phyloP scores from a whole-genome alignment of 805 yeast species.

The Kluyveromyces siamensis region DNA sequence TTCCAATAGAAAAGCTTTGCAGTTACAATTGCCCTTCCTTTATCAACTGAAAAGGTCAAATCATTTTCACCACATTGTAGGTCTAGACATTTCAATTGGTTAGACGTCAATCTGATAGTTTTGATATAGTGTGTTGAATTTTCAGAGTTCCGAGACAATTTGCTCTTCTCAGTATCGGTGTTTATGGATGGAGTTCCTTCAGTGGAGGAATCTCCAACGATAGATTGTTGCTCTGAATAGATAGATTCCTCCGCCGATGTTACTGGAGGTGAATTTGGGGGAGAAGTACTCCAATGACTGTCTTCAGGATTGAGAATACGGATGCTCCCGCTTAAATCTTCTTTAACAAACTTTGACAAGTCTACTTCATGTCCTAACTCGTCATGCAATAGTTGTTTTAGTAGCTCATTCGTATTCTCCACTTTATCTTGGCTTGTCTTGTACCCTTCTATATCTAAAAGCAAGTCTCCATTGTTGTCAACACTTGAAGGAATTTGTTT shows the following conservation, averaged over 20 bases:
- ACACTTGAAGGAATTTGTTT: conserved; percentile 81
- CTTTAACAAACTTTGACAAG: conserved; percentile 37
- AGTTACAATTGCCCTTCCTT: conserved; percentile 67
- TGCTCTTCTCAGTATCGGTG: conserved; percentile 3
- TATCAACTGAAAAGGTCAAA: conserved; percentile 67
- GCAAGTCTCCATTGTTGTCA: conserved; percentile 81
- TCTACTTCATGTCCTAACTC: conserved; percentile 56
- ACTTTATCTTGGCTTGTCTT: conserved; percentile 76
- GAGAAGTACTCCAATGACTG: conserved; percentile 8
- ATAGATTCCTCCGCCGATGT: conserved; percentile 6
- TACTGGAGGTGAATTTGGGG: conserved; percentile 18
- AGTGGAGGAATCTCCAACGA: conserved; percentile 7
- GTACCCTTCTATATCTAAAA: conserved; percentile 92
- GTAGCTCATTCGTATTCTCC: conserved; percentile 64
- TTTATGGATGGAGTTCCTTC: conserved; percentile 3
- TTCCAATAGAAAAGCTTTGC: conserved; percentile 81
- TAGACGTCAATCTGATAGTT: conserved; percentile 84
- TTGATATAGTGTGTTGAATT: conserved; percentile 48
- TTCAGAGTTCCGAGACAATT: background rate
- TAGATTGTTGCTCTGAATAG: conserved; percentile 1
- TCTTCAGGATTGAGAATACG: conserved; percentile 39
- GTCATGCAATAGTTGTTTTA: conserved; percentile 63
- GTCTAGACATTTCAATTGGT: conserved; percentile 67
- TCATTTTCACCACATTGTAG: conserved; percentile 74
- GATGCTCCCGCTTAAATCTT: conserved; percentile 61